Base-by-base conservation (phyloP, 768 basidiomycete genomes). In the Hydnomerulius pinastri region DNA sequence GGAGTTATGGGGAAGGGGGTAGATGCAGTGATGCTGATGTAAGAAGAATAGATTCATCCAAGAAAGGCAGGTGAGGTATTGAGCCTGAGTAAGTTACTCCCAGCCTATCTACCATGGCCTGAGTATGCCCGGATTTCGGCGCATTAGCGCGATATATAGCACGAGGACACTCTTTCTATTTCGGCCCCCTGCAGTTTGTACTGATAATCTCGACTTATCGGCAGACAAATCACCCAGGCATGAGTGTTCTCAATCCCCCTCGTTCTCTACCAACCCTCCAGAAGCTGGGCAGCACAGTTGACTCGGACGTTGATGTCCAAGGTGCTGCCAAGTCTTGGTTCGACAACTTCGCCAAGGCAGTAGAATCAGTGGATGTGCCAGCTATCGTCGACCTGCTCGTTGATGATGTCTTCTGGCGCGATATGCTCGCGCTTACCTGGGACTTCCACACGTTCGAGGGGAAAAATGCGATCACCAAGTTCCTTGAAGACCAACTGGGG, bases 371-470 rank as follows among this genome's bases (percentile, higher is more conserved):
- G 47, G 64, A 76, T 35, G 65, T 70, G 15, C 60, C 67, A 20
- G 64, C 65, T 12, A 60, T 80, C 30, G 50, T 71, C n/a, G 58
- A 58, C 12, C 46, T 72, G 18, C 59, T 71, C 38, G 46, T 73
- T 25, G 63, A 66, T 18, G 63, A 61, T 38, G 71, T 71, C 4
- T 78, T 77, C 50, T 86, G 83, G 85, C 68, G 82, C 11, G 84
- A 86, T 54, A 70, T 78, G 44, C 74, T 83, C n/a, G 74, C 79
- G 0, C 71, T 86, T 46, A 85, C 84, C 15, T 85, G 82, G 82
- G 75, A 82, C 50, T 77, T 84, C 41, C 77, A 82, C 32, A 80
- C 82, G 7, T 79, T 86, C 58, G 72, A 77, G 54, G 73, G 78
- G 11, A 64, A 56, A 30, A 18, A 58, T 2, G 61, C 64, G 7